Evolutionary conservation across 768 basidiomycete genomes (phyloP), one percentile per base, ranked within the genome.

Genomic region (Suillus hirtellus): DNA sequence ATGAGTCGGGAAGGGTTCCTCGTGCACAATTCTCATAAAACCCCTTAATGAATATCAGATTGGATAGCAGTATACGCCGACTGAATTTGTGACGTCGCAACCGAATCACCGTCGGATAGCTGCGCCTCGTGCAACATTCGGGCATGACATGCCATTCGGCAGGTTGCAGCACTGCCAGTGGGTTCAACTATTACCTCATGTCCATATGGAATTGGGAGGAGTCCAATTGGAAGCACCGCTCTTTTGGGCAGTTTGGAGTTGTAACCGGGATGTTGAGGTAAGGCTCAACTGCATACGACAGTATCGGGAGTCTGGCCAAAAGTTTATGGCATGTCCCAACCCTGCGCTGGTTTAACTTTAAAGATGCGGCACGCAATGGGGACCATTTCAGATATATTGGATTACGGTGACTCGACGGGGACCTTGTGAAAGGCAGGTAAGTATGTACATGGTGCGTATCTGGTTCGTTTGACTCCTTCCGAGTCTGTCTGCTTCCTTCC

Each of bases 361-460:
- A 4, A 52, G 27, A 40, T 42, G 37, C 42, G 15, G 3, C 24
- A 27, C 2, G 24, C 55, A 27, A 58, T 42, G 40, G 56, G 40
- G 40, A 58, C 17, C 40, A 19, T 58, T 58, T 7, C 40, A 42
- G 56, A 58, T 58, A 58, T 42, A 58, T 58, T 58, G 52, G 34
- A 53, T 53, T 53, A 53, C 52, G 52, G 52, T 17, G 52, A 42
- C 40, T 19, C 9, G 37, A 34, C 55, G 55, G 55, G 37, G 37
- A 56, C 37, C 55, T 58, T 37, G 56, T 58, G 56, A 58, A 58
- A 58, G 37, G 24, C 27, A 24, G 27, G 17, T 4, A 58, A 58
- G 10, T 58, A 31, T 31, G 31, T 31, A 31, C 40, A 19, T 58
- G 17, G 15, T 27, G 24, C 38, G 21, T 27, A 38, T 27, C 24